These are phyloP conservation scores for Globisporangium lucens DNA, from an alignment of 352 stramenopile species.

Conservation along the genomic window DNA sequence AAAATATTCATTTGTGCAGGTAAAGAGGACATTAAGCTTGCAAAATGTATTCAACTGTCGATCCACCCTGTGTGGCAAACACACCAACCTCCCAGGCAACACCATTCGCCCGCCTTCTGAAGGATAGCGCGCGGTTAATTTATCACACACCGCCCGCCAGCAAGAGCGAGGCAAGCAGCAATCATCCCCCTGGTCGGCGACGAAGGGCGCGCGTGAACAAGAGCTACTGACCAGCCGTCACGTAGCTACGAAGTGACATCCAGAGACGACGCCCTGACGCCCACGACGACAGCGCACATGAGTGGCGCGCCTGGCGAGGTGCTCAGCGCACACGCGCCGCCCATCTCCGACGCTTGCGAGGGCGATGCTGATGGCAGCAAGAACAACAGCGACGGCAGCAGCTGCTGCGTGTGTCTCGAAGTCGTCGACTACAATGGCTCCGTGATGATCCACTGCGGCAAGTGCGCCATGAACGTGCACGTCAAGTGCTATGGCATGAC, in stretches of 20 bases:
- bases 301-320: conserved; percentile 2
- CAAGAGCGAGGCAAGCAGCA: neutral
- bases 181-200: neutral
- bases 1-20: too few relatives aligned
- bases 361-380: neutral
- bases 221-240: neutral
- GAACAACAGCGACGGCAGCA: neutral
- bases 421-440: conserved; percentile 53
- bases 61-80: neutral
- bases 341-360: neutral
- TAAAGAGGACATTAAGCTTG: too few relatives aligned
- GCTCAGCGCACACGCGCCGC: conserved; percentile 1
- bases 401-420: conserved; percentile 79
- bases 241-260: neutral
- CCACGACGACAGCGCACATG: neutral
- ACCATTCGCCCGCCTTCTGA: neutral
- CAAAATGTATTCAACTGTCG: too few relatives aligned
- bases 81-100: neutral
- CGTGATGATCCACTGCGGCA: conserved; percentile 55
- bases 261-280: neutral
- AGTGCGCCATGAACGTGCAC: conserved; percentile 68
- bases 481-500: conserved; percentile 76
- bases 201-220: neutral
- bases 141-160: neutral
- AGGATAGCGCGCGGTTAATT: neutral